Evolutionary conservation across 148 eudicot genomes (phyloP), one percentile per base, ranked within the genome.

Genomic region (Polygonum aviculare): DNA sequence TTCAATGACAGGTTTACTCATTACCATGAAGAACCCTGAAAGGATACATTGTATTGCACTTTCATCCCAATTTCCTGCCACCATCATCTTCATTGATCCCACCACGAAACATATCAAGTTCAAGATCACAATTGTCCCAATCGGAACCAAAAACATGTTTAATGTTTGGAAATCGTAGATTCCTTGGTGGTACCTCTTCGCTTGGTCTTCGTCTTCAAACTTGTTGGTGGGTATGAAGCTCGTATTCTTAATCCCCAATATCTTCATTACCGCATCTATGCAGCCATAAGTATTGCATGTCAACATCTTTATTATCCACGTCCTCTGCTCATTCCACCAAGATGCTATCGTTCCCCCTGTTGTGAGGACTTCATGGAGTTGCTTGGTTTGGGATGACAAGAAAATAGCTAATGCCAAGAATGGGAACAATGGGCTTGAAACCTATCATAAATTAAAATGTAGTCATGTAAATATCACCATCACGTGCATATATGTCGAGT

Each of bases 151-250:
- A 12, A 88, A 76, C 77, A 73, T 72, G 45, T 69, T 75, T 33
- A 93, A 80, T 69, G 87, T 74, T 72, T 85, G 86, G 10, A 90
- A 90, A 84, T 93, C 92, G 57, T 75, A 84, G 40, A 54, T 82
- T 0, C 88, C 98, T 74, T 76, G 72, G 74, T 80, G 80, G 79
- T 89, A 89, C 57, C 77, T 78, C 73, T 83, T 80, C 2, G 49
- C 39, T 73, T 79, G 77, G 50, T 88, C 87, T 0, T 86, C 87
- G 22, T 87, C 87, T 0, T 60, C 81, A 22, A 77, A 88, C 72
- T 93, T 93, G 38, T 87, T 89, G 31, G 98, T 93, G 2, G 87
- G 82, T n/a, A 77, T 63, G 73, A 89, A 93, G 22, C 71, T 85
- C 7, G 89, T 83, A 50, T 87, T 55, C 22, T 59, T 76, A 55